phyloP scores from a whole-genome alignment of 768 basidiomycete species.

The Chalciporus sphaerocephalus region DNA sequence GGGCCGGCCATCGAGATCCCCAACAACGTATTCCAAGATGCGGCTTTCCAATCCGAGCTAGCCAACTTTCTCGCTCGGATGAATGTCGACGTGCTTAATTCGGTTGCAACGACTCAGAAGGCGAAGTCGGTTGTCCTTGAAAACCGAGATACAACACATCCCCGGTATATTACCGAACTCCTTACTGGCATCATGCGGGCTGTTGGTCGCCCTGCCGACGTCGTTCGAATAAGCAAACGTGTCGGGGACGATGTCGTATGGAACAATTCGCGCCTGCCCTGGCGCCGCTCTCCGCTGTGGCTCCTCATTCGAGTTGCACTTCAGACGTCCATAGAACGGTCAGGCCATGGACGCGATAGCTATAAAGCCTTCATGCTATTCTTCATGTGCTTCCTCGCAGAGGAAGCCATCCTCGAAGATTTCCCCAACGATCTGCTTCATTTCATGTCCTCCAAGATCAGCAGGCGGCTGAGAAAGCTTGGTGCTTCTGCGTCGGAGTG shows the following conservation, averaged over 20 bases:
- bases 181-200: not conserved
- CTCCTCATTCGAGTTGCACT: not conserved
- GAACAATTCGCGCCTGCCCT: constrained; percentile 10
- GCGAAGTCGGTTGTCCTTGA: constrained; percentile 7
- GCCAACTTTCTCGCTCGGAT: constrained; percentile 33
- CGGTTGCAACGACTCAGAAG: constrained; percentile 4
- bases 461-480: constrained; percentile 1
- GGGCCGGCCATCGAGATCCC: constrained; percentile 37
- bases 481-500: not conserved
- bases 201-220: constrained; percentile 3
- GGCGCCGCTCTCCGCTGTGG: constrained; percentile 15
- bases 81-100: constrained; percentile 20
- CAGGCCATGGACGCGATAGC: not conserved
- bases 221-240: constrained; percentile 5
- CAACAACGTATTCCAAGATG: constrained; percentile 24
- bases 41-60: constrained; percentile 32
- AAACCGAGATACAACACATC: constrained; percentile 1
- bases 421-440: not conserved
- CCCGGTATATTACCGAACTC: not conserved
- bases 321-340: not conserved
- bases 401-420: not conserved
- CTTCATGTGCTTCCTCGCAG: constrained; percentile 12
- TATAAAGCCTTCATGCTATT: not conserved
- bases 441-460: not conserved
- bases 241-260: constrained; percentile 7